Evolutionary conservation across 768 basidiomycete species (phyloP).

Genomic region (Auriscalpium orientale): DNA sequence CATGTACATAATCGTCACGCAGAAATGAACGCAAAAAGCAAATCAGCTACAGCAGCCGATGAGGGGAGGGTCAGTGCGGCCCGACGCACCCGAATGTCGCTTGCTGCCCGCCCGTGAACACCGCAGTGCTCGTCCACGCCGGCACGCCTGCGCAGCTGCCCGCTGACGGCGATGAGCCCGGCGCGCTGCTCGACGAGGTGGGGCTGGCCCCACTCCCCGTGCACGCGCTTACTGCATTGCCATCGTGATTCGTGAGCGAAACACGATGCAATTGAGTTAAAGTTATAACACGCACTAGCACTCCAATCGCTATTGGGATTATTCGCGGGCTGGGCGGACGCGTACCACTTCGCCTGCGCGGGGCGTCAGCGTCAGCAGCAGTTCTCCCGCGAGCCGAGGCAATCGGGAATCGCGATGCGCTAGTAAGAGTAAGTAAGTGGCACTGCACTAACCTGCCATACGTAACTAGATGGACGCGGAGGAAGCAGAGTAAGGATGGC

Average conservation of each 20-base stretch:
- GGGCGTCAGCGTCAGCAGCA: not conserved
- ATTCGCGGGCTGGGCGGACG: slow-evolving; percentile 37
- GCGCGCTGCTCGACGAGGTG: slow-evolving; percentile 4
- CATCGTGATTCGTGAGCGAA: not conserved
- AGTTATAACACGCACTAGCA: slow-evolving; percentile 38
- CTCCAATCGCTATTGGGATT: slow-evolving; percentile 56
- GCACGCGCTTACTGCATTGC: slow-evolving; percentile 45
- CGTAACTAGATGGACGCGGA: slow-evolving; percentile 34
- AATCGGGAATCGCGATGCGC: too few relatives aligned
- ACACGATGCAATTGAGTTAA: not conserved
- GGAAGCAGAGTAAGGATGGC: slow-evolving; percentile 4
- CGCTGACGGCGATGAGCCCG: slow-evolving; percentile 15
- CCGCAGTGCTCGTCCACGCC: slow-evolving; percentile 40
- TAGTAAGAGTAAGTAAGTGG: not conserved
- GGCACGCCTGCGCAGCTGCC: slow-evolving; percentile 41
- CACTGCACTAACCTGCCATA: slow-evolving; percentile 45
- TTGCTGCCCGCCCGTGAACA: slow-evolving; percentile 45
- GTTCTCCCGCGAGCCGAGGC: not conserved
- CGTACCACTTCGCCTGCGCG: slow-evolving; percentile 53
- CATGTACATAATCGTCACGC: slow-evolving; percentile 4
- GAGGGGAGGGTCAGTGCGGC: not conserved
- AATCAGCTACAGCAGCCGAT: too few relatives aligned
- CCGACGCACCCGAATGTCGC: slow-evolving; percentile 42
- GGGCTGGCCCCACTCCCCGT: slow-evolving; percentile 25
- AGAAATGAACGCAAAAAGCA: not conserved